Evolutionary conservation across 371 early-diverging fungal genomes (phyloP).

Genomic region (Actinomortierella ambigua): DNA sequence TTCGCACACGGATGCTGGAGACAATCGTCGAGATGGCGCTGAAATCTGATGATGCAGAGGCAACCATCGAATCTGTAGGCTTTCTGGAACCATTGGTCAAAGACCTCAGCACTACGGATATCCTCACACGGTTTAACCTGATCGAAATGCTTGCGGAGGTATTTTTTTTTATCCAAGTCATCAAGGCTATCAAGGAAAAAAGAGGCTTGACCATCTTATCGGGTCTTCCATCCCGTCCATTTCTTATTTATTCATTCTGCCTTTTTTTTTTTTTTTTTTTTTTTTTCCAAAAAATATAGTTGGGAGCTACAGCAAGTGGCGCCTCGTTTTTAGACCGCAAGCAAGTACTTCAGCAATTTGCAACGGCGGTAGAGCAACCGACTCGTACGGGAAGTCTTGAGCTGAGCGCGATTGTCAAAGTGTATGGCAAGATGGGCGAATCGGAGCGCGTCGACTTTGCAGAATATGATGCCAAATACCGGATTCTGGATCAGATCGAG

Average conservation of each 20-base stretch:
- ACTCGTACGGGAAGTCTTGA: constrained; percentile 17
- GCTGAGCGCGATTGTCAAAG: constrained; percentile 23
- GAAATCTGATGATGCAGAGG: constrained; percentile 6
- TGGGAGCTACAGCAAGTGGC: constrained; percentile 27
- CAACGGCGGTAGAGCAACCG: constrained; percentile 14
- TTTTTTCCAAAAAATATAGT: constrained; percentile 2
- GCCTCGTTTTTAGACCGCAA: constrained; percentile 26
- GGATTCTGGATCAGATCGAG: constrained; percentile 28
- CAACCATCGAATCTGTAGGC: constrained; percentile 1
- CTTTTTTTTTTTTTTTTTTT: background rate
- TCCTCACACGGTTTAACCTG: constrained; percentile 36
- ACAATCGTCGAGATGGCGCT: constrained; percentile 16
- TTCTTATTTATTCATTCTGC: too few relatives aligned
- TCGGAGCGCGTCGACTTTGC: constrained; percentile 19
- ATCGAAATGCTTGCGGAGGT: constrained; percentile 40
- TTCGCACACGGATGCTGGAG: constrained; percentile 25
- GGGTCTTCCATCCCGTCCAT: too few relatives aligned
- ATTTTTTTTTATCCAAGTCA: background rate
- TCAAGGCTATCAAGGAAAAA: background rate
- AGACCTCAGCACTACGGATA: constrained; percentile 15
- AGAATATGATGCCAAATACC: constrained; percentile 30
- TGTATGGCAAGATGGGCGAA: constrained; percentile 37
- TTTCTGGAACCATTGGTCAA: constrained; percentile 23
- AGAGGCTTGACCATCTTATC: too few relatives aligned
- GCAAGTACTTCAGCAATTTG: constrained; percentile 15